A percentile compares a stretch with the other conserved stretches of the same genome.
Evolutionary conservation across 148 eudicot genomes (phyloP).

Genomic region (Chenopodium suecicum): DNA sequence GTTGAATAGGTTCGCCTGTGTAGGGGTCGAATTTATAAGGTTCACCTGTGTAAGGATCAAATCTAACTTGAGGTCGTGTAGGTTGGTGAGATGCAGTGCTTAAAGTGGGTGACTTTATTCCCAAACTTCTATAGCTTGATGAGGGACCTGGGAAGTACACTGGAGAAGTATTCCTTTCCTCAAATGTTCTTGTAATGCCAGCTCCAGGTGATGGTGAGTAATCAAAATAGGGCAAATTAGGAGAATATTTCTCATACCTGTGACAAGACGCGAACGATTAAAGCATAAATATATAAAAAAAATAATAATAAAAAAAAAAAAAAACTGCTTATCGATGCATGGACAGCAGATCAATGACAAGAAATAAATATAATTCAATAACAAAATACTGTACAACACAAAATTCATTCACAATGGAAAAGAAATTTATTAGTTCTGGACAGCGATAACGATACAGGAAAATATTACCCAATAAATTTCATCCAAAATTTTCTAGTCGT

Average conservation of each 20-base stretch:
- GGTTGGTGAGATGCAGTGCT: constrained; percentile 33
- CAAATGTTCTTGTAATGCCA: constrained; percentile 14
- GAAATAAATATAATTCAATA: too few relatives aligned
- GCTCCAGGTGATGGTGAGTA: constrained; percentile 46
- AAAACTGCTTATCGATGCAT: not conserved
- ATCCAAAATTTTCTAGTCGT: too few relatives aligned
- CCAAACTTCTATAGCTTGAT: constrained; percentile 30
- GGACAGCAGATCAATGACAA: not conserved
- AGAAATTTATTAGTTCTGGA: not conserved
- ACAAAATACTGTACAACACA: too few relatives aligned
- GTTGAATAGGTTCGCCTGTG: constrained; percentile 73
- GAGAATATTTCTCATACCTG: constrained; percentile 46
- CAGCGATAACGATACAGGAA: not conserved
- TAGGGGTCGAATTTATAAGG: constrained; percentile 85
- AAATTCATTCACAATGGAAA: not conserved
- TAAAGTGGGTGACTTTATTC: constrained; percentile 22
- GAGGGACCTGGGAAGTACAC: not conserved
- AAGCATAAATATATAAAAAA: not conserved
- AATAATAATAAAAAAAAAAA: too few relatives aligned
- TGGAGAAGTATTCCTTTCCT: constrained; percentile 19
- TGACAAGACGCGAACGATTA: not conserved
- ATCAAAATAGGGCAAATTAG: constrained; percentile 39
- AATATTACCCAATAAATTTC: not conserved
- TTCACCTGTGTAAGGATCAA: constrained; percentile 74
- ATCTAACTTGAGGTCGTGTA: constrained; percentile 47